These are phyloP conservation scores for Fusarium incarnatum DNA, from an alignment of 2,329 filamentous ascomycete species.

Conservation along the genomic window DNA sequence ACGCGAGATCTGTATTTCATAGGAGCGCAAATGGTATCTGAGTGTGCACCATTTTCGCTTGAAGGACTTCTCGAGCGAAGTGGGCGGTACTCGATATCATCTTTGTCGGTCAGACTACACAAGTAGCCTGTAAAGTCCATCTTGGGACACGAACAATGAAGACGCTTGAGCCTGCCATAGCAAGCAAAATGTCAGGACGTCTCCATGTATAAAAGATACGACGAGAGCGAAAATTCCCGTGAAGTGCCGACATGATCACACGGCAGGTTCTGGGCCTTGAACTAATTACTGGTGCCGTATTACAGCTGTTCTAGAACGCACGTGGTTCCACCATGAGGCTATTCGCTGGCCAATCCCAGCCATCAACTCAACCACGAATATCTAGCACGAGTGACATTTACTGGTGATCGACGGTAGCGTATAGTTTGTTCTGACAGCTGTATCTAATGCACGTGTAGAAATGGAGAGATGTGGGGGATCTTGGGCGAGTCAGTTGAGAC, in stretches of 20 bases:
- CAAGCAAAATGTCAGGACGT: not conserved
- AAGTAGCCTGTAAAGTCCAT: conserved; percentile 23
- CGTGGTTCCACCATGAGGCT: conserved; percentile 37
- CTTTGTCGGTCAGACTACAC: conserved; percentile 26
- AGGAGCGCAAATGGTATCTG: not conserved
- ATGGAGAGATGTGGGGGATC: conserved; percentile 7
- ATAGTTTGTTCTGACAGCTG: not conserved
- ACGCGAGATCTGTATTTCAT: not conserved
- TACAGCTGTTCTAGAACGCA: conserved; percentile 31
- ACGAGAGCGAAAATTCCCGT: conserved; percentile 9
- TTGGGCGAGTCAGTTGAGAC: not conserved
- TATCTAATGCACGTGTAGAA: conserved; percentile 12
- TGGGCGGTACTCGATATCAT: conserved; percentile 26
- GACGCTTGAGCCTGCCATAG: not conserved
- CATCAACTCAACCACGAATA: conserved; percentile 34
- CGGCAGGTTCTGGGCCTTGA: conserved; percentile 4
- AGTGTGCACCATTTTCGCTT: not conserved
- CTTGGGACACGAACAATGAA: not conserved
- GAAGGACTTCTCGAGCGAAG: conserved; percentile 5
- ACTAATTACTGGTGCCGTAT: conserved; percentile 31
- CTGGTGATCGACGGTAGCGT: not conserved
- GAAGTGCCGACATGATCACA: conserved; percentile 34
- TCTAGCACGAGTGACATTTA: not conserved
- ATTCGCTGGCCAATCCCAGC: conserved; percentile 30
- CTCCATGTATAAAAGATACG: conserved; percentile 5